phyloP scores from a whole-genome alignment of 176 grass and related monocot species.

The Aegilops tauschii region DNA sequence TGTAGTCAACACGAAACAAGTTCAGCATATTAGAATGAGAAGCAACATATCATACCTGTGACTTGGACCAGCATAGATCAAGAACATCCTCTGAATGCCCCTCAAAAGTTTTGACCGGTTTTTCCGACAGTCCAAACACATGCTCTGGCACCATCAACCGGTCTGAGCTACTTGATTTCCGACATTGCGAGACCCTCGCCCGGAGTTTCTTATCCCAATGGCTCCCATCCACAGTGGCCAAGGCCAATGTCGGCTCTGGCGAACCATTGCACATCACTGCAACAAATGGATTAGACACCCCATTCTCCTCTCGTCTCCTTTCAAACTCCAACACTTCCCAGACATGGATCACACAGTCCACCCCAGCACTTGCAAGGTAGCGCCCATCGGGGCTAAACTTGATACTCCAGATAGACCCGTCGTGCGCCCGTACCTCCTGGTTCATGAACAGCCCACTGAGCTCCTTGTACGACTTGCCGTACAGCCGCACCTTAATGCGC shows the following conservation, averaged over 20 bases:
- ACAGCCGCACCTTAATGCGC: slow-evolving; percentile 67
- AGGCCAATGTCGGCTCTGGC: slow-evolving; percentile 47
- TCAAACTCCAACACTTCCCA: slow-evolving; percentile 74
- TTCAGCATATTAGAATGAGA: background rate
- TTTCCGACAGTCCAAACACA: slow-evolving; percentile 82
- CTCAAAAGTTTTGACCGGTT: slow-evolving; percentile 69
- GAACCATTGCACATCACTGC: slow-evolving; percentile 56
- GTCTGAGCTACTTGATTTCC: slow-evolving; percentile 51
- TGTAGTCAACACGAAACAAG: slow-evolving; percentile 4
- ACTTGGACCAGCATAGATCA: slow-evolving; percentile 97
- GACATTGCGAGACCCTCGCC: slow-evolving; percentile 44
- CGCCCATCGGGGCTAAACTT: slow-evolving; percentile 76
- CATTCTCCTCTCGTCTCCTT: slow-evolving; percentile 59
- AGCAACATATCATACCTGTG: slow-evolving; percentile 51
- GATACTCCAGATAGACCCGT: slow-evolving; percentile 86
- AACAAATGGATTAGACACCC: slow-evolving; percentile 57
- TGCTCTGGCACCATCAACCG: slow-evolving; percentile 74
- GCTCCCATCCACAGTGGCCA: slow-evolving; percentile 43
- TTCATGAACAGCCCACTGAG: slow-evolving; percentile 81
- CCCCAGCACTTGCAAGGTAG: slow-evolving; percentile 86
- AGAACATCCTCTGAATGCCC: slow-evolving; percentile 87
- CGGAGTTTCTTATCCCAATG: slow-evolving; percentile 66
- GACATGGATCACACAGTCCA: slow-evolving; percentile 93
- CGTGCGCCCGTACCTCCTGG: slow-evolving; percentile 87
- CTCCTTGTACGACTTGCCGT: slow-evolving; percentile 88